Evolutionary conservation across 1,284 basidiomycete species (phyloP).

Genomic region (Naganishia sp.): DNA sequence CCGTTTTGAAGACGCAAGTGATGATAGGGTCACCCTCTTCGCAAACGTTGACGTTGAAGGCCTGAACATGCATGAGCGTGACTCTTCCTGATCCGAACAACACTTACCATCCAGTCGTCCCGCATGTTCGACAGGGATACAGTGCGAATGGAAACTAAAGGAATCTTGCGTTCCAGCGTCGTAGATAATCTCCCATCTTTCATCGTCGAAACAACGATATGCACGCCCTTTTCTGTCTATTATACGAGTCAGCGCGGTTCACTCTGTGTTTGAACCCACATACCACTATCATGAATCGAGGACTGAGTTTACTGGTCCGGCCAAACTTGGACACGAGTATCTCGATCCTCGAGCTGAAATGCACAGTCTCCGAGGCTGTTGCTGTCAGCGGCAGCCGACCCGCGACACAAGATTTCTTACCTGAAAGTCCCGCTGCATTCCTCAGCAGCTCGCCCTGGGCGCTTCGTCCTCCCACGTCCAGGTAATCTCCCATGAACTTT

Average conservation of each 20-base stretch:
- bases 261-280: slow-evolving; percentile 45
- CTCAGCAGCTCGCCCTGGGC: slow-evolving; percentile 77
- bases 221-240: slow-evolving; percentile 84
- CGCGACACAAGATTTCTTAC: slow-evolving; percentile 57
- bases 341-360: slow-evolving; percentile 83
- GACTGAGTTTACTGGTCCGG: slow-evolving; percentile 88
- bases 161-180: slow-evolving; percentile 82
- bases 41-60: slow-evolving; percentile 67
- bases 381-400: slow-evolving; percentile 27
- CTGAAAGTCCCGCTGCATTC: slow-evolving; percentile 69
- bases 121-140: slow-evolving; percentile 83
- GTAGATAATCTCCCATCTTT: slow-evolving; percentile 68
- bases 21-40: slow-evolving; percentile 97
- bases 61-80: slow-evolving; percentile 51
- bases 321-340: slow-evolving; percentile 82
- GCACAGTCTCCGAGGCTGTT: slow-evolving; percentile 66
- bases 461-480: slow-evolving; percentile 81
- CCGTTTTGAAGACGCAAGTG: slow-evolving; percentile 93
- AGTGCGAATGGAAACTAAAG: slow-evolving; percentile 79
- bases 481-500: slow-evolving; percentile 95
- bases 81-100: neutral
- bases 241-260: neutral
- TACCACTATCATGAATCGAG: slow-evolving; percentile 86
- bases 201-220: slow-evolving; percentile 72
- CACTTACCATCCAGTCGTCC: slow-evolving; percentile 88